Base-by-base conservation (phyloP, 441 rosid genomes). In the Euphorbia celastroides region DNA sequence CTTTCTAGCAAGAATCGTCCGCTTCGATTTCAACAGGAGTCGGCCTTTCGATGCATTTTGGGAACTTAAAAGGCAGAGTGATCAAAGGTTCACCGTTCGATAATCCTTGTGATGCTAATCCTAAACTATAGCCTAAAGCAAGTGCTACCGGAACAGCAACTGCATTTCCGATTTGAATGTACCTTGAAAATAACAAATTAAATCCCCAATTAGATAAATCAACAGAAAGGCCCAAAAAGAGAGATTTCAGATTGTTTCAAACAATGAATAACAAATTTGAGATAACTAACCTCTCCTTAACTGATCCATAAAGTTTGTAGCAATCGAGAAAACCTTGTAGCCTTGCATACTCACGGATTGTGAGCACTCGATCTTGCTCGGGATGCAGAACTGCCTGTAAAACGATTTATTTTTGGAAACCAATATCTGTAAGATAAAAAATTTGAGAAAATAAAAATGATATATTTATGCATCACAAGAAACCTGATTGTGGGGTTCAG, bases 51-150 rank as follows among this genome's bases (percentile, higher is more conserved):
- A 70, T 61, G 70, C 72, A 72, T 23, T 67, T 28, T 22, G 83
- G 79, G 60, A 62, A 83, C 70, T 62, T 77, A 38, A 80, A 78
- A 22, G 83, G 83, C 0, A 83, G 67, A 0, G 58, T 64, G 12
- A 62, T 50, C n/a, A 75, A 59, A 1, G 77, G 77, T 34, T 78
- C 38, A 38, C 79, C 72, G 60, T 76, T 77, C 0, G 64, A 32
- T 22, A 72, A 42, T 23, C 82, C 66, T 68, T 77, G 80, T 42
- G 74, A 1, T 12, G 70, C 70, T 31, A 57, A 5, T 58, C 64
- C 70, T 1, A 67, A 57, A 30, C 54, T 28, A 23, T 58, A 67
- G 6, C 70, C 70, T 16, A 67, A 44, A 42, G 17, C 64, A 5
- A 48, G 12, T 12, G 56, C 64, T 19, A 67, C 70, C 1, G 70